Evolutionary conservation across 495 filamentous ascomycete species (phyloP).

Genomic region (Penicillium parvum): DNA sequence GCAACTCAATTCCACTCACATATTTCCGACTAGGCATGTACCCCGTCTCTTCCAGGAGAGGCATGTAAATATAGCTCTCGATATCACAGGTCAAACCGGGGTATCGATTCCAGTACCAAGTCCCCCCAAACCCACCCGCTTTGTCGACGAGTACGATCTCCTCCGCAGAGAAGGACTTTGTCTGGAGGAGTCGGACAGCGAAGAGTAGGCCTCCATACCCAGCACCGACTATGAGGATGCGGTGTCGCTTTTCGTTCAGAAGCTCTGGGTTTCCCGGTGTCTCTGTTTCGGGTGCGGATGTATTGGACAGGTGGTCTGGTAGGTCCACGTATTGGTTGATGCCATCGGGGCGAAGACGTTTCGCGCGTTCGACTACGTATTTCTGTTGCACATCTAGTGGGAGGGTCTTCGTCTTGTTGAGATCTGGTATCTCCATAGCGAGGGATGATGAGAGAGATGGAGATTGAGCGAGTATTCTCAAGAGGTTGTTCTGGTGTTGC

Average conservation of each 20-base stretch:
- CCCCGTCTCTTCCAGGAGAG: slow-evolving; percentile 56
- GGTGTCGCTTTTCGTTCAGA: not conserved
- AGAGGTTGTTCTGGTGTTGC: too few species aligned
- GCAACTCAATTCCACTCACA: slow-evolving; percentile 19
- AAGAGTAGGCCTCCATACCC: slow-evolving; percentile 47
- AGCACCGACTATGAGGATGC: slow-evolving; percentile 40
- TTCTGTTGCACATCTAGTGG: too few species aligned
- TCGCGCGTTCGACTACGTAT: slow-evolving; percentile 3
- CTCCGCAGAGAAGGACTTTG: slow-evolving; percentile 31
- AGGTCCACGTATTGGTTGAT: not conserved
- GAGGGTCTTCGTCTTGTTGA: too few species aligned
- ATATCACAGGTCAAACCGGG: slow-evolving; percentile 33
- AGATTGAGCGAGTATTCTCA: too few species aligned
- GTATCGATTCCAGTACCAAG: slow-evolving; percentile 46
- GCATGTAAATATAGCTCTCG: slow-evolving; percentile 40
- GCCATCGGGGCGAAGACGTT: slow-evolving; percentile 2
- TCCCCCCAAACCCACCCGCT: slow-evolving; percentile 41
- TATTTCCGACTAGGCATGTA: slow-evolving; percentile 47
- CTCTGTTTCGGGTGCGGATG: too few species aligned
- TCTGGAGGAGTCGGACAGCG: slow-evolving; percentile 47
- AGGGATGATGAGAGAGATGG: too few species aligned
- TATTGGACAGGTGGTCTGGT: too few species aligned
- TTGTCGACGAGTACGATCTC: slow-evolving; percentile 50
- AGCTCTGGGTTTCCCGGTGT: not conserved
- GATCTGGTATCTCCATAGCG: too few species aligned